Base-by-base conservation (phyloP, 371 early-diverging fungal species). In the Zychaea mexicana region DNA sequence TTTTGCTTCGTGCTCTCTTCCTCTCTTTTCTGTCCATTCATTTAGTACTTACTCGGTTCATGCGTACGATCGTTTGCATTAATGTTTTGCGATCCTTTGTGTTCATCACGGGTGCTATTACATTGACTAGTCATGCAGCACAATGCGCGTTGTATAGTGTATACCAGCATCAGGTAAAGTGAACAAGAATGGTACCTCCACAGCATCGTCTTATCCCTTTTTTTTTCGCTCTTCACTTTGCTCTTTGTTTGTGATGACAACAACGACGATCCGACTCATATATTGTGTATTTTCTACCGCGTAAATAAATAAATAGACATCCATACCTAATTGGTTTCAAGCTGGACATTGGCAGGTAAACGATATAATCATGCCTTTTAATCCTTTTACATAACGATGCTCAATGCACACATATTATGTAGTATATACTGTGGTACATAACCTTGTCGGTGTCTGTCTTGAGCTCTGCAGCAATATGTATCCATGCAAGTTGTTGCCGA, bases 311-410 rank as follows among this genome's bases (percentile, higher is more conserved):
- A n/a, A n/a, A 15, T 46, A 74, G 78, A 67, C 71, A 36, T 19
- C 47, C 1, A 70, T 78, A 60, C 71, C 65, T 24, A 59, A 65
- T 26, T 78, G 78, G 78, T 61, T 78, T 8, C 55, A 46, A 33
- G 69, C 69, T 27, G 71, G 78, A 1, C 78, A 78, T 47, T 78
- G 78, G 78, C 72, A 73, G 68, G 77, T 73, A 73, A 56, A 36
- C 7, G 13, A 15, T 13, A 27, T 24, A 3, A n/a, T n/a, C 3
- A 45, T 49, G 4, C n/a, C 21, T 27, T 4, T 28, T 38, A 26
- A 15, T 39, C n/a, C n/a, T 3, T 1, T 42, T 17, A 38, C 31
- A n/a, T 39, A 17, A 9, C 54, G 36, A 6, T 19, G 52, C 27
- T 22, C 19, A 32, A 19, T 12, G 33, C 19, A 28, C 27, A 26